Evolutionary conservation across 768 basidiomycete species (phyloP).

Genomic region (Heimioporus sp.): DNA sequence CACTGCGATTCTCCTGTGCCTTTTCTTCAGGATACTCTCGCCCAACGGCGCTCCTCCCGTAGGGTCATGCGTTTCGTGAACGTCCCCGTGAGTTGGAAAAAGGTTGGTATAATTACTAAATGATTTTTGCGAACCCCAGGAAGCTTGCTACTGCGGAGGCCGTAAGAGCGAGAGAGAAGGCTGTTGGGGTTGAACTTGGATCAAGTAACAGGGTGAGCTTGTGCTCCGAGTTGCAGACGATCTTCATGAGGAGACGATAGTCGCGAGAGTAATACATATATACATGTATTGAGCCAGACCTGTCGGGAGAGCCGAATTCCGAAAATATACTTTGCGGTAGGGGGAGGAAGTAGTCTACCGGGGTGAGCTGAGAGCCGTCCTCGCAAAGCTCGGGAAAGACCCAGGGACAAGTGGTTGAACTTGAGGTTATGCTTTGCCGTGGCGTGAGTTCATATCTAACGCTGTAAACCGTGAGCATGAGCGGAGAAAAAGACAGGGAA

Average conservation of each 20-base stretch:
- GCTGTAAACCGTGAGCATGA: conserved; percentile 38
- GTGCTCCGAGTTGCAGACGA: conserved; percentile 92
- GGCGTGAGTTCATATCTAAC: conserved; percentile 98
- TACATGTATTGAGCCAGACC: conserved; percentile 98
- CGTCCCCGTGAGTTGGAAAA: conserved; percentile 94
- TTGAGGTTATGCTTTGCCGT: conserved; percentile 98
- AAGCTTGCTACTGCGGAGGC: conserved; percentile 94
- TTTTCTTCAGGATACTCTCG: conserved; percentile 86
- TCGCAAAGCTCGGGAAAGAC: conserved; percentile 96
- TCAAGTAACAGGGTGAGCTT: conserved; percentile 83
- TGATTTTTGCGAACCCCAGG: conserved; percentile 94
- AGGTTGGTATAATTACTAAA: conserved; percentile 99
- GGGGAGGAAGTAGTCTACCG: conserved; percentile 95
- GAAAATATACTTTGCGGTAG: conserved; percentile 98
- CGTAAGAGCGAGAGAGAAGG: conserved; percentile 91
- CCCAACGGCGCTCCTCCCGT: conserved; percentile 93
- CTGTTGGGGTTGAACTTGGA: conserved; percentile 92
- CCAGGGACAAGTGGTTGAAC: conserved; percentile 99
- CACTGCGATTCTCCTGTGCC: conserved; percentile 71
- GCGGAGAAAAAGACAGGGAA: not conserved
- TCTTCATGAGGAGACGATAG: conserved; percentile 99
- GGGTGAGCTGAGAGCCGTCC: conserved; percentile 92
- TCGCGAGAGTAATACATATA: conserved; percentile 99
- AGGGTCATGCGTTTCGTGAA: conserved; percentile 97
- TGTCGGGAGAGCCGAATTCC: conserved; percentile 96